These are phyloP conservation scores for Huntiella omanensis DNA, from an alignment of 2,329 filamentous ascomycete genomes.

Conservation along the genomic window DNA sequence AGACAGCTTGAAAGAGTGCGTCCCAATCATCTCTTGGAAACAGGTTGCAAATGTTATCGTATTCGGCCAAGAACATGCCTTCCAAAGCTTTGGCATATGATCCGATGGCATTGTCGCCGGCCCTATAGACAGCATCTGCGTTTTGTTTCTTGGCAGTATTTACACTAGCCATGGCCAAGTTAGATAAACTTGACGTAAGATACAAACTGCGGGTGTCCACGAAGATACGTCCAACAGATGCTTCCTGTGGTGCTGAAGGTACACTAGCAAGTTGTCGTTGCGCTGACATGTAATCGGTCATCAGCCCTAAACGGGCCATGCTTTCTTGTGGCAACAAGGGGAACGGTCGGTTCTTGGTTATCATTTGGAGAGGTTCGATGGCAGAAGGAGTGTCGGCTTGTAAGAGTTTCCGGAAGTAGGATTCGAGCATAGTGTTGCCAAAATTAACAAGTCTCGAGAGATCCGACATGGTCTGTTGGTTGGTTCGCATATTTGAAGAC, in stretches of 20 bases:
- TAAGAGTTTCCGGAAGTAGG: slow-evolving; percentile 62
- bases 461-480: slow-evolving; percentile 73
- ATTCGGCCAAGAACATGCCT: slow-evolving; percentile 70
- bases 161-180: slow-evolving; percentile 70
- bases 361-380: slow-evolving; percentile 77
- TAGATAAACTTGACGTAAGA: slow-evolving; percentile 62
- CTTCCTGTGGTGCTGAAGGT: slow-evolving; percentile 32
- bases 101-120: slow-evolving; percentile 78
- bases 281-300: slow-evolving; percentile 58
- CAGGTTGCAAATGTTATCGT: slow-evolving; percentile 74
- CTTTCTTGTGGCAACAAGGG: slow-evolving; percentile 63
- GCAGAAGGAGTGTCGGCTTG: slow-evolving; percentile 56
- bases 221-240: slow-evolving; percentile 64
- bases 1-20: slow-evolving; percentile 58
- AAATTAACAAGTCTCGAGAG: slow-evolving; percentile 58
- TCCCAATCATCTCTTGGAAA: slow-evolving; percentile 78
- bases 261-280: slow-evolving; percentile 27
- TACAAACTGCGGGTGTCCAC: slow-evolving; percentile 75
- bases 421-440: slow-evolving; percentile 68
- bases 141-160: slow-evolving; percentile 67
- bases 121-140: slow-evolving; percentile 64
- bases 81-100: slow-evolving; percentile 80
- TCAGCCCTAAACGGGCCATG: slow-evolving; percentile 54
- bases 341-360: slow-evolving; percentile 77
- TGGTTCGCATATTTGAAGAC: slow-evolving; percentile 76